Evolutionary conservation across 108 stramenopile species (phyloP).

Genomic region (Cyclostephanos invisitatus): DNA sequence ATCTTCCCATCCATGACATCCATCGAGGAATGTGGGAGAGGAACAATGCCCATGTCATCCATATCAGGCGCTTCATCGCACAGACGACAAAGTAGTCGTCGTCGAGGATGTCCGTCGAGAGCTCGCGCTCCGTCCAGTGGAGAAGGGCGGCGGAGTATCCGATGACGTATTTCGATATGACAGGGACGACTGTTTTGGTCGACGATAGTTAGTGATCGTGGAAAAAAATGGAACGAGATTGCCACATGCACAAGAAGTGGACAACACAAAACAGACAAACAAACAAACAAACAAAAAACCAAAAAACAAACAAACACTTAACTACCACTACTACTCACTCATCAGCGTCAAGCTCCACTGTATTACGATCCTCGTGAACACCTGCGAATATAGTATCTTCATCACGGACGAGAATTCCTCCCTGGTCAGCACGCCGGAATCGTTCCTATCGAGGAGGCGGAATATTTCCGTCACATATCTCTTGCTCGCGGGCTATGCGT

Average conservation of each 20-base stretch:
- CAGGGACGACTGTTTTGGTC: constrained; percentile 54
- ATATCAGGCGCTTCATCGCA: constrained; percentile 29
- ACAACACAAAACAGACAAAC: not conserved
- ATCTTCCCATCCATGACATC: constrained; percentile 10
- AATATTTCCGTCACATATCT: constrained; percentile 63
- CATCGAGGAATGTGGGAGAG: constrained; percentile 21
- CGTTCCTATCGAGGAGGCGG: constrained; percentile 58
- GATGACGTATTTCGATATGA: constrained; percentile 57
- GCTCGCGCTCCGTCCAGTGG: constrained; percentile 21
- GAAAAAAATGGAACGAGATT: not conserved
- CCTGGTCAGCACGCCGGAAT: constrained; percentile 51
- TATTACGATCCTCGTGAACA: constrained; percentile 65
- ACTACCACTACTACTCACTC: constrained; percentile 40
- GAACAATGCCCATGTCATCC: constrained; percentile 29
- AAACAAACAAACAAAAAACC: too few species aligned
- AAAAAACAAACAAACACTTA: too few species aligned
- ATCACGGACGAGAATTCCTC: constrained; percentile 75
- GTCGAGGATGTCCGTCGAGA: constrained; percentile 40
- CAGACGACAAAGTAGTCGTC: constrained; percentile 5
- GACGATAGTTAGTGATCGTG: not conserved
- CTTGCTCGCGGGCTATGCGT: constrained; percentile 56
- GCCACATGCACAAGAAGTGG: not conserved
- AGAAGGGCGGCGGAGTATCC: constrained; percentile 23
- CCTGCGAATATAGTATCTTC: constrained; percentile 72
- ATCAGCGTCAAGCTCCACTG: constrained; percentile 74